Percentiles rank a stretch among this genome's conserved stretches.
Conservation (phyloP, 108 stramenopile genomes). For the Nitzschia sp. region DNA sequence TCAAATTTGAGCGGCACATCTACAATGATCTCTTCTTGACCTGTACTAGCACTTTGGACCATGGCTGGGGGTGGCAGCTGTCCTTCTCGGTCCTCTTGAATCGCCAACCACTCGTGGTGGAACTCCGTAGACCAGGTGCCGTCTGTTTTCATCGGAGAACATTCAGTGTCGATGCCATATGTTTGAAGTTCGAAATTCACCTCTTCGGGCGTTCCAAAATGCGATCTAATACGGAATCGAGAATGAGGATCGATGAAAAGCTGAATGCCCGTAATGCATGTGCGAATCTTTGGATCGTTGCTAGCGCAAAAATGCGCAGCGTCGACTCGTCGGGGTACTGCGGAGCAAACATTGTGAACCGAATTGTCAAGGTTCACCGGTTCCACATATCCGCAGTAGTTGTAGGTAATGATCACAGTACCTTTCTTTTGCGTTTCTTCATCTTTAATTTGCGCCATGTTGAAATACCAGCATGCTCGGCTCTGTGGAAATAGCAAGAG, state of each 20-base stretch:
- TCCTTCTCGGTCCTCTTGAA: constrained; percentile 7
- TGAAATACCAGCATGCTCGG: constrained; percentile 4
- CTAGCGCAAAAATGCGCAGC: background rate
- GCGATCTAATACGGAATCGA: constrained; percentile 11
- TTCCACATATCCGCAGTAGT: background rate
- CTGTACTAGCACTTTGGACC: background rate
- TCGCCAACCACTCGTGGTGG: constrained; percentile 20
- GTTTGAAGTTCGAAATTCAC: constrained; percentile 26
- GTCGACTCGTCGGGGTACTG: background rate
- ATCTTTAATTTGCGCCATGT: background rate
- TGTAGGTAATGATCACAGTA: background rate
- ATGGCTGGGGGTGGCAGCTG: background rate
- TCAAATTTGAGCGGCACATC: constrained; percentile 1
- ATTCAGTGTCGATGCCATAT: constrained; percentile 19
- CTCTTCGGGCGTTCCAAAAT: constrained; percentile 12
- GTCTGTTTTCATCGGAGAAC: background rate
- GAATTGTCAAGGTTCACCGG: background rate
- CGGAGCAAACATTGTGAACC: background rate
- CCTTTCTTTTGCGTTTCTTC: constrained; percentile 12
- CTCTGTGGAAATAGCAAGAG: background rate
- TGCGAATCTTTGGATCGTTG: background rate
- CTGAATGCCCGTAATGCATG: background rate
- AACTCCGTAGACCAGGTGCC: constrained; percentile 2
- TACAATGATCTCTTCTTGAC: background rate
- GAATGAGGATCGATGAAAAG: background rate